Conservation (phyloP, 768 basidiomycete genomes). For the Scleroderma citrinum region DNA sequence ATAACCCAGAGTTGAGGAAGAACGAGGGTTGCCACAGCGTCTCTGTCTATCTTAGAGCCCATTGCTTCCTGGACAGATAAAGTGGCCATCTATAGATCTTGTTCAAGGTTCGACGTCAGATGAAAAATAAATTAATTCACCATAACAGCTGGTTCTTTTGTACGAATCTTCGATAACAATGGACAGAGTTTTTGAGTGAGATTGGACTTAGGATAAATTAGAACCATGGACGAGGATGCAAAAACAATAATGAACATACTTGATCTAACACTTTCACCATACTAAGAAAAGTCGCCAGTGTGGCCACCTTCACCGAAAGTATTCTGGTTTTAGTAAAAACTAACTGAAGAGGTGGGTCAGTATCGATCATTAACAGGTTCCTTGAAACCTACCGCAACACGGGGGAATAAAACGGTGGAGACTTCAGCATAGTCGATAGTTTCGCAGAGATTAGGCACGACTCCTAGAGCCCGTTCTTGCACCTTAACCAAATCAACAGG, state of each 20-base stretch:
- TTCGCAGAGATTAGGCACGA: conserved; percentile 85
- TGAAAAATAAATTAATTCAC: conserved; percentile 31
- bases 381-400: conserved; percentile 69
- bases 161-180: conserved; percentile 88
- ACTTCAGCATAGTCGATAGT: conserved; percentile 94
- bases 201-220: conserved; percentile 49
- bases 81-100: conserved; percentile 65
- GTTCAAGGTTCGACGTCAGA: not conserved
- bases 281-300: conserved; percentile 71
- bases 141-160: conserved; percentile 94
- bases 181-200: conserved; percentile 95
- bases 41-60: conserved; percentile 91
- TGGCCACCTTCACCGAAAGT: conserved; percentile 86
- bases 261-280: conserved; percentile 92
- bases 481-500: conserved; percentile 46
- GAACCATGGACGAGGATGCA: not conserved
- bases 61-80: conserved; percentile 91
- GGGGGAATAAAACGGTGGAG: conserved; percentile 82
- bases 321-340: conserved; percentile 92
- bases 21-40: conserved; percentile 84
- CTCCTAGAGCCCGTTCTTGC: conserved; percentile 83
- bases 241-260: conserved; percentile 33
- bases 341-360: conserved; percentile 42
- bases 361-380: not conserved
- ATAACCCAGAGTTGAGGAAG: conserved; percentile 94